phyloP scores from a whole-genome alignment of 2,329 filamentous ascomycete genomes.

The Juglanconis juglandina region DNA sequence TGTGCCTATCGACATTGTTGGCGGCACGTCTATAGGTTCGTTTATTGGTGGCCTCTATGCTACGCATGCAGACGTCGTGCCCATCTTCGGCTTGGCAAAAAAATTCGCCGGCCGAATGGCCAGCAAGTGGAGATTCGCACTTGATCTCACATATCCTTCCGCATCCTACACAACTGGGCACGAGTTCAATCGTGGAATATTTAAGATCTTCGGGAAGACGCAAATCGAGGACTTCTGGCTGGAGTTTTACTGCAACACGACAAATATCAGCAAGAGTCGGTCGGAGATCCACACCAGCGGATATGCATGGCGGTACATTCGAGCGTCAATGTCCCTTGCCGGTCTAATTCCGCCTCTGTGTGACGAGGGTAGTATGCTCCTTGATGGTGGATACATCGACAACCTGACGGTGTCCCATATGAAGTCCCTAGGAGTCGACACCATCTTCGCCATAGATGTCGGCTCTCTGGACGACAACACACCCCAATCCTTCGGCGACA shows the following conservation, averaged over 20 bases:
- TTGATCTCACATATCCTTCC: constrained; percentile 93
- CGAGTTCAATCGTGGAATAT: constrained; percentile 98
- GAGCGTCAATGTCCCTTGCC: constrained; percentile 94
- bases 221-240: constrained; percentile 99
- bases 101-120: constrained; percentile 99
- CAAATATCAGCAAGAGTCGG: constrained; percentile 93
- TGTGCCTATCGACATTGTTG: constrained; percentile 91
- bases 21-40: constrained; percentile 92
- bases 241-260: constrained; percentile 98
- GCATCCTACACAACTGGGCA: constrained; percentile 97
- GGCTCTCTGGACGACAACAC: constrained; percentile 88
- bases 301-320: constrained; percentile 95
- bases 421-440: constrained; percentile 87
- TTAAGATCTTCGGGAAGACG: constrained; percentile 94
- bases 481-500: constrained; percentile 90
- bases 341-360: constrained; percentile 90
- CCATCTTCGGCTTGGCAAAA: constrained; percentile 94
- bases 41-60: constrained; percentile 96
- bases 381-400: constrained; percentile 96
- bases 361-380: constrained; percentile 93
- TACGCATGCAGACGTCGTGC: constrained; percentile 91
- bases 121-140: constrained; percentile 96
- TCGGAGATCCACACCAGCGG: constrained; percentile 92
- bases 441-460: constrained; percentile 94
- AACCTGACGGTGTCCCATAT: constrained; percentile 96